These are phyloP conservation scores for Plantago coronopus DNA, from an alignment of 305 asterid genomes.

Conservation along the genomic window DNA sequence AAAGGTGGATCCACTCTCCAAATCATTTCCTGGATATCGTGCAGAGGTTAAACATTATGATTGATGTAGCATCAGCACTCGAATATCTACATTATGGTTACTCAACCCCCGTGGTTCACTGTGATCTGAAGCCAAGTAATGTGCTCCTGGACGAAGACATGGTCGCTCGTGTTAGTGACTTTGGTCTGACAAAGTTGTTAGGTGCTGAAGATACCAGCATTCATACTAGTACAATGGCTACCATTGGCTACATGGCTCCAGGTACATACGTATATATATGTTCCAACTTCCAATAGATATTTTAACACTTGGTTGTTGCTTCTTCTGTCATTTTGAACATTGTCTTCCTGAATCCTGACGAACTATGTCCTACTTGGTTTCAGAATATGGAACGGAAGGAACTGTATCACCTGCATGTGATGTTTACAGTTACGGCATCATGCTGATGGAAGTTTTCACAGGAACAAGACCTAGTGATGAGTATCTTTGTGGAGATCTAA, in stretches of 20 bases:
- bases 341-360: background rate
- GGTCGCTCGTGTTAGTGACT: constrained; percentile 22
- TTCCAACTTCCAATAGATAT: too few species aligned
- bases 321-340: background rate
- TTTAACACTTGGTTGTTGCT: background rate
- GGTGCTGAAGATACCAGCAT: constrained; percentile 5
- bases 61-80: constrained; percentile 21
- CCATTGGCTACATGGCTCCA: constrained; percentile 22
- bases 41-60: constrained; percentile 20
- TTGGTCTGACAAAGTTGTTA: constrained; percentile 16
- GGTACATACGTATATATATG: too few species aligned
- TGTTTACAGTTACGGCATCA: constrained; percentile 21
- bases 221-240: constrained; percentile 16
- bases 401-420: constrained; percentile 16
- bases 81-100: constrained; percentile 23
- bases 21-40: constrained; percentile 1
- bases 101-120: constrained; percentile 14
- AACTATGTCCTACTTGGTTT: background rate
- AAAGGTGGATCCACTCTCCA: constrained; percentile 18
- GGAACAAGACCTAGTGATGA: constrained; percentile 18
- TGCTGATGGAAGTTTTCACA: constrained; percentile 18
- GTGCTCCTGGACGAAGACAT: constrained; percentile 19
- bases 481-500: constrained; percentile 13
- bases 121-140: constrained; percentile 20
- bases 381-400: constrained; percentile 22